Conservation (phyloP, 176 grass and related monocot species). For the Carex kokanica region DNA sequence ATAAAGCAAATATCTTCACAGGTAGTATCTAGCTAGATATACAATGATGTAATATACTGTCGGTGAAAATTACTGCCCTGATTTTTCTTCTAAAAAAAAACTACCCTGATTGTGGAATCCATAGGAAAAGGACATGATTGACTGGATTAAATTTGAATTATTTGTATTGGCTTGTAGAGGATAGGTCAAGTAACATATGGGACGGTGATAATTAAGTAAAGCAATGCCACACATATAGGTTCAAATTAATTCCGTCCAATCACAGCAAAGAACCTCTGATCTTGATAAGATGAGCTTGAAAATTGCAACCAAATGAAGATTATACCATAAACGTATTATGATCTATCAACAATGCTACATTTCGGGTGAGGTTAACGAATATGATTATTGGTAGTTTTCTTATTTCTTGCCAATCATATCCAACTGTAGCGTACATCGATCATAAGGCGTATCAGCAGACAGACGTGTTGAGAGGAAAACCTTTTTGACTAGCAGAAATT, state of each 20-base stretch:
- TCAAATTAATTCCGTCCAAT: neutral
- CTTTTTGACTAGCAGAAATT: neutral
- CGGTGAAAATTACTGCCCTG: neutral
- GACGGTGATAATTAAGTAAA: neutral
- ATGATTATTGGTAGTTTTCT: neutral
- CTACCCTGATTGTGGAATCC: neutral
- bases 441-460: neutral
- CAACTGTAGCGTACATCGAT: neutral
- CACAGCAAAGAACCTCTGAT: neutral
- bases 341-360: neutral
- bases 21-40: neutral
- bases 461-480: neutral
- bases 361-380: neutral
- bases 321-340: neutral
- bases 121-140: neutral
- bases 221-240: neutral
- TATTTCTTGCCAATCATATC: neutral
- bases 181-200: neutral
- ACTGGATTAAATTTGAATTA: neutral
- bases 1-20: neutral
- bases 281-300: slow-evolving; percentile 13
- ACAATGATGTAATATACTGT: neutral
- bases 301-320: slow-evolving; percentile 5
- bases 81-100: neutral
- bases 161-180: neutral